These are phyloP conservation scores for Fusarium sp. DNA, from an alignment of 2,329 filamentous ascomycete species.

Conservation along the genomic window DNA sequence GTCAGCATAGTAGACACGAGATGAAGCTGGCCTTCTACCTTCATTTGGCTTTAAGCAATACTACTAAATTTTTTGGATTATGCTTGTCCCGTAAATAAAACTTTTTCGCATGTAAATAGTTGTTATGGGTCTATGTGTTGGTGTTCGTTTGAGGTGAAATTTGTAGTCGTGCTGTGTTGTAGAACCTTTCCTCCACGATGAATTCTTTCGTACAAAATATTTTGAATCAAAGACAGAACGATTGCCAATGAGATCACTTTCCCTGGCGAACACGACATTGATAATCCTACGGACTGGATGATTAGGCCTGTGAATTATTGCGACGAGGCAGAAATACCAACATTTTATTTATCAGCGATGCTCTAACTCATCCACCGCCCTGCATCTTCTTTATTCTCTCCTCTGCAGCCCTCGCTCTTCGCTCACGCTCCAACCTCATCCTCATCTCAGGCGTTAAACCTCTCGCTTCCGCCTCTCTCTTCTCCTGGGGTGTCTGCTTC, in stretches of 20 bases:
- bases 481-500: slow-evolving; percentile 83
- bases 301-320: too few species aligned
- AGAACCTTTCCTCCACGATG: too few species aligned
- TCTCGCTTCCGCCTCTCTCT: slow-evolving; percentile 84
- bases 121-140: too few species aligned
- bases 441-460: slow-evolving; percentile 91
- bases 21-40: background rate
- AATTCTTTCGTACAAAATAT: background rate
- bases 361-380: slow-evolving; percentile 35
- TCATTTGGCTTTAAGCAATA: background rate
- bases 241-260: too few species aligned
- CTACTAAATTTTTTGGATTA: too few species aligned
- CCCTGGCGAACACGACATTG: too few species aligned
- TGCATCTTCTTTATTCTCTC: slow-evolving; percentile 81
- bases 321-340: too few species aligned
- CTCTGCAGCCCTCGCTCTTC: slow-evolving; percentile 91
- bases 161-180: too few species aligned
- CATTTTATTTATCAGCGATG: background rate
- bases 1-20: background rate
- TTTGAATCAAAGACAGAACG: background rate
- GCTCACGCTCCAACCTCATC: slow-evolving; percentile 86
- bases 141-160: too few species aligned
- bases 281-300: too few species aligned
- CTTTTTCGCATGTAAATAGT: too few species aligned
- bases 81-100: too few species aligned